phyloP scores from a whole-genome alignment of 208 protist genomes.

The Crithidia brevicula region DNA sequence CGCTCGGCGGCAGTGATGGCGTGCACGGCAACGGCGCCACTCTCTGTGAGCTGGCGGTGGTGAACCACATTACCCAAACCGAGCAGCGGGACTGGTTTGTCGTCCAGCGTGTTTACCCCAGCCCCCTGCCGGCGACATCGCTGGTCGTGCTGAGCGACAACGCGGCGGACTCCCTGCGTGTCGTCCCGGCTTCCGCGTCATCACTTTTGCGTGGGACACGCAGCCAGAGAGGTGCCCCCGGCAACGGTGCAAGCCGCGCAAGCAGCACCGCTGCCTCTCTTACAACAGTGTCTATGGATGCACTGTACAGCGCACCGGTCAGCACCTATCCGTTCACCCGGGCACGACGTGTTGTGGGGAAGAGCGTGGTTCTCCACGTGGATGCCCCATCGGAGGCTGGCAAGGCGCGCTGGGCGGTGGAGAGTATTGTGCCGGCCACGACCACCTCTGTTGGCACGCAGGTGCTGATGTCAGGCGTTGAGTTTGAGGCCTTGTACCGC shows the following conservation, averaged over 20 bases:
- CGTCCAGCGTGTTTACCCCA: constrained; percentile 70
- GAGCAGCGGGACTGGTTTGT: constrained; percentile 59
- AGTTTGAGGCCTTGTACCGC: constrained; percentile 45
- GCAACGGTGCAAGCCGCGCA: background rate
- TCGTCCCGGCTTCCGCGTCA: background rate
- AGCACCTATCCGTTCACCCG: constrained; percentile 22
- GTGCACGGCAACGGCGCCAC: constrained; percentile 20
- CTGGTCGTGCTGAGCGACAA: constrained; percentile 76
- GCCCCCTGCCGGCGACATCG: constrained; percentile 23
- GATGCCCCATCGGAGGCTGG: constrained; percentile 38
- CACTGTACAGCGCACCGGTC: constrained; percentile 18
- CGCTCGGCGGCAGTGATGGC: background rate
- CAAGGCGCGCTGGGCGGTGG: constrained; percentile 46
- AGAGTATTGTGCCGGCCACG: constrained; percentile 38
- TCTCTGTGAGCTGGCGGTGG: constrained; percentile 61
- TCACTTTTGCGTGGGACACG: background rate
- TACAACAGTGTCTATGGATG: constrained; percentile 16
- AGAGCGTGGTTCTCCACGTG: constrained; percentile 68
- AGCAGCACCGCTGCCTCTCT: background rate
- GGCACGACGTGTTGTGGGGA: constrained; percentile 58
- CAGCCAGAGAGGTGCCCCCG: background rate
- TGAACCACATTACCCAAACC: constrained; percentile 72
- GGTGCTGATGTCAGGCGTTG: constrained; percentile 51
- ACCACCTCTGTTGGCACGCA: constrained; percentile 39
- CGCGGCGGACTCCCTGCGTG: constrained; percentile 36